Evolutionary conservation across 495 filamentous ascomycete genomes (phyloP).

Genomic region (Podospora tetraspora): DNA sequence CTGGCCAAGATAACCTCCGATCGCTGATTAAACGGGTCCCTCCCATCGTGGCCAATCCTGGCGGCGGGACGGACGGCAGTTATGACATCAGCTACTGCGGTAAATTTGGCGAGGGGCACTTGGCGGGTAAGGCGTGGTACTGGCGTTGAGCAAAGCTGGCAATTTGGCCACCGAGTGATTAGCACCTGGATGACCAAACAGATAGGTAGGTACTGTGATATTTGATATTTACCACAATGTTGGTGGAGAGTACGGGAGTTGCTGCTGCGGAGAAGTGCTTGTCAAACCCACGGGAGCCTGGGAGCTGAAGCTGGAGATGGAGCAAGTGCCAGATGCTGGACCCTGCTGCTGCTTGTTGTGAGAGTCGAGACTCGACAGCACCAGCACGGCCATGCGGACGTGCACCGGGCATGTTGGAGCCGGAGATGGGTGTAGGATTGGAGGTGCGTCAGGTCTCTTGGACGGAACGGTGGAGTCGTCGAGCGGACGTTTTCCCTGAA

Average conservation of each 20-base stretch:
- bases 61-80: not conserved
- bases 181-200: not conserved
- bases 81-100: not conserved
- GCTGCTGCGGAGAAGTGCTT: not conserved
- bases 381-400: not conserved
- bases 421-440: not conserved
- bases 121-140: not conserved
- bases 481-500: not conserved
- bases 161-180: not conserved
- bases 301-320: not conserved
- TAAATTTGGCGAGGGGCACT: not conserved
- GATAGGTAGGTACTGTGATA: not conserved
- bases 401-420: not conserved
- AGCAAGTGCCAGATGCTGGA: not conserved
- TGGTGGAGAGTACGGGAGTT: not conserved
- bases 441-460: not conserved
- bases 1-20: not conserved
- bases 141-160: not conserved
- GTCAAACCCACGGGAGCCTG: not conserved
- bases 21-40: not conserved
- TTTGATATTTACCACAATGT: not conserved
- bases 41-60: not conserved
- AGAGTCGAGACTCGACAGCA: not conserved
- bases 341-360: not conserved
- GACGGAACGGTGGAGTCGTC: not conserved